Evolutionary conservation across 192 early-diverging fungal species (phyloP).

Genomic region (Fimicolochytrium jonesii): DNA sequence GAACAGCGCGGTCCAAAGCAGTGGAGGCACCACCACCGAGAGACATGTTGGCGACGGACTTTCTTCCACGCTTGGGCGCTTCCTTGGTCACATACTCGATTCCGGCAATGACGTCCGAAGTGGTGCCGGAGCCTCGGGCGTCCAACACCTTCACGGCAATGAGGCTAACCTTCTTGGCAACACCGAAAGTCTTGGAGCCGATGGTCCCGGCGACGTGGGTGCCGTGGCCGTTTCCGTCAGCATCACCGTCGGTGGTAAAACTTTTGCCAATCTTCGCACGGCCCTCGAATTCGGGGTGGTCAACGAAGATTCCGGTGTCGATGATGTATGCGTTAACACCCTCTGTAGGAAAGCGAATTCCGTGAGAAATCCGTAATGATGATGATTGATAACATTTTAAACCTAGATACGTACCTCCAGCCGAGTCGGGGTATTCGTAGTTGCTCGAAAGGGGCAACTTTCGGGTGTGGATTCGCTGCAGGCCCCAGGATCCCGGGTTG

Average conservation of each 20-base stretch:
- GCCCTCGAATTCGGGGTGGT: slow-evolving; percentile 82
- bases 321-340: slow-evolving; percentile 62
- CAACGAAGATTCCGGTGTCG: slow-evolving; percentile 70
- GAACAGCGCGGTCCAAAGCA: slow-evolving; percentile 53
- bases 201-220: slow-evolving; percentile 41
- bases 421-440: slow-evolving; percentile 49
- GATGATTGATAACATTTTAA: too few relatives aligned
- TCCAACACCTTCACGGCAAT: slow-evolving; percentile 60
- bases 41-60: slow-evolving; percentile 51
- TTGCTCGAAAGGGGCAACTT: slow-evolving; percentile 23
- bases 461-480: slow-evolving; percentile 37
- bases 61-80: slow-evolving; percentile 13
- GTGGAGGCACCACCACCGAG: slow-evolving; percentile 69
- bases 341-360: slow-evolving; percentile 19
- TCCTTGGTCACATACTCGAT: slow-evolving; percentile 38
- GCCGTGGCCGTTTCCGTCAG: slow-evolving; percentile 41
- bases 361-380: slow-evolving; percentile 1
- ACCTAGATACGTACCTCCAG: too few relatives aligned
- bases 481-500: slow-evolving; percentile 46
- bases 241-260: slow-evolving; percentile 31
- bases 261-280: slow-evolving; percentile 57
- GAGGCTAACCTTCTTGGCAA: slow-evolving; percentile 59
- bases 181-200: slow-evolving; percentile 52
- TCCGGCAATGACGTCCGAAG: slow-evolving; percentile 47
- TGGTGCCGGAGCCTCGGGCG: slow-evolving; percentile 48